A percentile compares a stretch with the other conserved stretches of the same genome.
Evolutionary conservation across 441 rosid genomes (phyloP).

Genomic region (Euphorbia neoarborescens): DNA sequence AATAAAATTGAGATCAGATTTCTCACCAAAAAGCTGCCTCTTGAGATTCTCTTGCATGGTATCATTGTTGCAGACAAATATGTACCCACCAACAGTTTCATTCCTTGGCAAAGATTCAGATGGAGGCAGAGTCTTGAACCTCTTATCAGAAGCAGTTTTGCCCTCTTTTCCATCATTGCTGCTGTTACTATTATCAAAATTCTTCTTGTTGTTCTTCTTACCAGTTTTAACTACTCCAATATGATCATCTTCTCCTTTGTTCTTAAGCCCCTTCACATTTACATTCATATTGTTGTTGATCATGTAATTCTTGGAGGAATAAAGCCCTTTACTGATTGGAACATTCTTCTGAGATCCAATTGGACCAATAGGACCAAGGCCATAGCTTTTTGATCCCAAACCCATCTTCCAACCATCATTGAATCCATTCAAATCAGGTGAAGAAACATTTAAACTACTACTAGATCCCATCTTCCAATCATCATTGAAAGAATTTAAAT

Average conservation of each 20-base stretch:
- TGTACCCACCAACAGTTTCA: slow-evolving; percentile 90
- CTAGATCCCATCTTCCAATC: slow-evolving; percentile 21
- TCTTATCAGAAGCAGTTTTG: slow-evolving; percentile 51
- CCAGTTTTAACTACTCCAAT: slow-evolving; percentile 37
- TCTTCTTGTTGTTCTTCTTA: slow-evolving; percentile 56
- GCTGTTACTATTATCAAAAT: slow-evolving; percentile 20
- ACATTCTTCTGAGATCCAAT: slow-evolving; percentile 29
- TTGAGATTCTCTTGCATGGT: slow-evolving; percentile 94
- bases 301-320: slow-evolving; percentile 35
- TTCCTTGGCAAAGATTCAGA: slow-evolving; percentile 78
- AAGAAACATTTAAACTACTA: not conserved
- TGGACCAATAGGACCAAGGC: slow-evolving; percentile 27
- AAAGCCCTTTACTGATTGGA: slow-evolving; percentile 57
- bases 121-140: slow-evolving; percentile 94
- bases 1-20: not conserved
- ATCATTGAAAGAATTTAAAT: slow-evolving; percentile 22
- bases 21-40: slow-evolving; percentile 80
- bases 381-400: slow-evolving; percentile 24
- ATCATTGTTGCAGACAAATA: slow-evolving; percentile 96
- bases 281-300: slow-evolving; percentile 30
- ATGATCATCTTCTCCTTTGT: slow-evolving; percentile 45
- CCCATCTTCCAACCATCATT: slow-evolving; percentile 46
- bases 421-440: slow-evolving; percentile 24
- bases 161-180: slow-evolving; percentile 33
- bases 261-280: slow-evolving; percentile 39